Conservation (phyloP, 805 yeast genomes). For the Debaryomyces prosopidis region DNA sequence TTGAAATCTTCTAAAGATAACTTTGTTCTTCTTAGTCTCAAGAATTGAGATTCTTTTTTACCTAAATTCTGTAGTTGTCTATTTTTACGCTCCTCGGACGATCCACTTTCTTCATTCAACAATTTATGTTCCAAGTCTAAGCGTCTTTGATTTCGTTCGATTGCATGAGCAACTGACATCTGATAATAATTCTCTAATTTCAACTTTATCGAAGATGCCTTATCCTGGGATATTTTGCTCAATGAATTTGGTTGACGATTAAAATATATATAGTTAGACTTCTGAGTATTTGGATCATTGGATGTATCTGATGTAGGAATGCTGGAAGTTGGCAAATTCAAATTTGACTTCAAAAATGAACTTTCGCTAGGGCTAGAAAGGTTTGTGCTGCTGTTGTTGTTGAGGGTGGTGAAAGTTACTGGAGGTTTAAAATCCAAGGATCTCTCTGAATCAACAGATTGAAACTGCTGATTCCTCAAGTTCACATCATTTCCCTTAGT, state of each 20-base stretch:
- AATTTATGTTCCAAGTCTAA: slow-evolving; percentile 78
- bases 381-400: slow-evolving; percentile 40
- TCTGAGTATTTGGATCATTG: not conserved
- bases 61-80: slow-evolving; percentile 83
- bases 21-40: slow-evolving; percentile 82
- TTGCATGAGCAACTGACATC: slow-evolving; percentile 84
- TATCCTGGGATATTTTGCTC: slow-evolving; percentile 74
- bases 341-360: slow-evolving; percentile 18
- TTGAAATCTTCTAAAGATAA: slow-evolving; percentile 79
- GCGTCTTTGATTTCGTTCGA: slow-evolving; percentile 92
- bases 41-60: slow-evolving; percentile 81
- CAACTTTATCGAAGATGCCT: slow-evolving; percentile 79
- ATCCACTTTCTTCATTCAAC: slow-evolving; percentile 59
- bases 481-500: slow-evolving; percentile 1
- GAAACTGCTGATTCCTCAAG: slow-evolving; percentile 23
- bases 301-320: not conserved
- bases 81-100: slow-evolving; percentile 79
- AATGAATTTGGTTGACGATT: slow-evolving; percentile 81
- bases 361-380: slow-evolving; percentile 20
- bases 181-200: slow-evolving; percentile 84
- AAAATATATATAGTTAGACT: slow-evolving; percentile 61
- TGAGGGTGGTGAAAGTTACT: slow-evolving; percentile 36
- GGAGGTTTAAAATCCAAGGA: slow-evolving; percentile 41
- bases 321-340: not conserved
- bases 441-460: slow-evolving; percentile 36